Percentiles rank a stretch among this genome's conserved stretches.
Evolutionary conservation across 1,284 basidiomycete genomes (phyloP).

Genomic region (Pterulicium gracile): DNA sequence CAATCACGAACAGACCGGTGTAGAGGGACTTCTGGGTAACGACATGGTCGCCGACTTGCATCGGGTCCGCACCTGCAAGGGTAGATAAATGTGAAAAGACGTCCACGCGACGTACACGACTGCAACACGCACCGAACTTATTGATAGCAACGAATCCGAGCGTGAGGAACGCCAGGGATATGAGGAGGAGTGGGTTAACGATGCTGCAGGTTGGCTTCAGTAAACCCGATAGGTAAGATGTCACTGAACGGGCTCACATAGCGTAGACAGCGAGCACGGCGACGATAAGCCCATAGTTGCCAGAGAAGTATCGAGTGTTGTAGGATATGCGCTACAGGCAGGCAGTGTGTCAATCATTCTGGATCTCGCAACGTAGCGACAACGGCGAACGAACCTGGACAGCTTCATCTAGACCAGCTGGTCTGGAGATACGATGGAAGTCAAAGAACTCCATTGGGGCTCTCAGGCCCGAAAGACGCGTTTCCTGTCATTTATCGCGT

Average conservation of each 20-base stretch:
- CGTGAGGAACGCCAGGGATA: constrained; percentile 82
- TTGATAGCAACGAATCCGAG: constrained; percentile 90
- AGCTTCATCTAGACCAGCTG: constrained; percentile 60
- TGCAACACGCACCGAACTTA: constrained; percentile 62
- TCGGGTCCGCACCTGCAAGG: constrained; percentile 55
- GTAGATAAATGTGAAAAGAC: constrained; percentile 6
- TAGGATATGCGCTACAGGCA: constrained; percentile 74
- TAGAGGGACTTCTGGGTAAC: constrained; percentile 82
- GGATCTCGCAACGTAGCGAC: constrained; percentile 5
- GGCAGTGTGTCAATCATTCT: constrained; percentile 6
- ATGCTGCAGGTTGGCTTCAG: constrained; percentile 26
- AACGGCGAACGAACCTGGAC: constrained; percentile 41
- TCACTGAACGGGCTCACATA: constrained; percentile 40
- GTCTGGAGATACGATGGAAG: constrained; percentile 77
- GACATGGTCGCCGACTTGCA: constrained; percentile 68
- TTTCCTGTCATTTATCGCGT: constrained; percentile 44
- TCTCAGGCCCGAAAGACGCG: constrained; percentile 73
- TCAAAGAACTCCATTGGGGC: constrained; percentile 84
- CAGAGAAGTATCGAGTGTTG: constrained; percentile 90
- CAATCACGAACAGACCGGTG: constrained; percentile 69
- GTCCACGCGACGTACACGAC: constrained; percentile 1
- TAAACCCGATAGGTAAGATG: background rate
- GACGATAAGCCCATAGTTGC: constrained; percentile 85
- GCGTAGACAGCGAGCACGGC: constrained; percentile 82
- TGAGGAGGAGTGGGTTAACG: constrained; percentile 73